Base-by-base conservation (phyloP, 2,329 filamentous ascomycete species). In the Fusarium paranaense region DNA sequence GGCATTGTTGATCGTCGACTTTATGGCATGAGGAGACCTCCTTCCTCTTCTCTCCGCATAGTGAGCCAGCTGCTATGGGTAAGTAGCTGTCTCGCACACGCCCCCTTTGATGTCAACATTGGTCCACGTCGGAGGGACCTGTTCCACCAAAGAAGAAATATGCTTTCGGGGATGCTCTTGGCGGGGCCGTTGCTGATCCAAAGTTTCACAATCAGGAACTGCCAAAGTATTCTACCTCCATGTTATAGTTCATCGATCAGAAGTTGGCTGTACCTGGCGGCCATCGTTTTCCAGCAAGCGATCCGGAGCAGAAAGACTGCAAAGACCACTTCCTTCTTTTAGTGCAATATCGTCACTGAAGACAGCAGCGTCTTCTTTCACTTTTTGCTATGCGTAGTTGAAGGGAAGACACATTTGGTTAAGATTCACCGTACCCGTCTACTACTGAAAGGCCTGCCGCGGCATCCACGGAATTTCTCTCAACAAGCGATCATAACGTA, bases 301-400 rank as follows among this genome's bases (percentile, higher is more conserved):
- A 3, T 20, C 38, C 1, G 18, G 18, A 13, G 38, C n/a, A 20
- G n/a, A 2, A 40, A 40, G n/a, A n/a, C 2, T 40, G 18, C 7
- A 38, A 18, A 9, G 4, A 2, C 18, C 16, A 6, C 6, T 8
- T 37, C 16, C 2, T 37, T 37, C 35, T 18, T 37, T 18, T 4
- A 18, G 35, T 8, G 13, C 6, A 37, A 18, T 37, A 8, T 16
- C 35, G 9, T 40, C 38, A 6, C 2, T 1, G 18, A 20, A 20
- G n/a, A 20, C 1, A 20, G 20, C 3, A 40, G 6, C 18, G 10
- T 7, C 0, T 8, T 3, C 9, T 11, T 40, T n/a, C 0, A 11
- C 20, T 3, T 11, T 6, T 7, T 20, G n/a, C 38, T 13, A 32
- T 32, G 30, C 30, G 35, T 6, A 27, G 14, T 7, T 37, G 14